Evolutionary conservation across 2,329 filamentous ascomycete species (phyloP).

Genomic region (Gaeumannomyces sp.): DNA sequence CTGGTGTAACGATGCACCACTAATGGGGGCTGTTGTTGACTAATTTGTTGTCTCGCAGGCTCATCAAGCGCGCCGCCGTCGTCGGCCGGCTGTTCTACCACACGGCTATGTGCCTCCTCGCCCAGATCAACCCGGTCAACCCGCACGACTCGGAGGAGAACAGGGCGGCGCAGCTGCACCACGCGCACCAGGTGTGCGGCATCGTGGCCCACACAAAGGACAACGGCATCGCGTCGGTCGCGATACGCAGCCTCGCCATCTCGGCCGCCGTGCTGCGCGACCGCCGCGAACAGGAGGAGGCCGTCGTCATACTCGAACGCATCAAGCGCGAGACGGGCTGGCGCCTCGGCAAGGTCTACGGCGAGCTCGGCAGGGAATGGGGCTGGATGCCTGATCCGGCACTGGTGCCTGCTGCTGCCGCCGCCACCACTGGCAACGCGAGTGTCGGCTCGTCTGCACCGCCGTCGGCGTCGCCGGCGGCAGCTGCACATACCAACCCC

Average conservation of each 20-base stretch:
- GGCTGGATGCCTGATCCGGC: conserved; percentile 52
- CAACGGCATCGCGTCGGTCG: conserved; percentile 69
- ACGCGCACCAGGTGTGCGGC: conserved; percentile 81
- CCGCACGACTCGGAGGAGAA: conserved; percentile 58
- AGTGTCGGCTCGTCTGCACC: neutral
- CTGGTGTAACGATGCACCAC: neutral
- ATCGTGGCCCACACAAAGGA: conserved; percentile 84
- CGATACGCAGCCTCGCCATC: conserved; percentile 71
- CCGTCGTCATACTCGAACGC: conserved; percentile 67
- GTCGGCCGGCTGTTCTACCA: conserved; percentile 85
- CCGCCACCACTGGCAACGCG: neutral
- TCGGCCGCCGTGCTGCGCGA: conserved; percentile 67
- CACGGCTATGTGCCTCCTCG: conserved; percentile 73
- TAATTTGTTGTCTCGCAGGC: conserved; percentile 38
- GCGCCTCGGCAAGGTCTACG: conserved; percentile 65
- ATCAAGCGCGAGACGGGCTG: conserved; percentile 74
- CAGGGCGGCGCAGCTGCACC: conserved; percentile 61
- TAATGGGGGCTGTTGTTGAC: neutral
- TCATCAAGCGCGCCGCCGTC: conserved; percentile 75
- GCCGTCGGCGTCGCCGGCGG: conserved; percentile 6
- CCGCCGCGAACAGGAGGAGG: conserved; percentile 71
- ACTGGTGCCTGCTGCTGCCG: conserved; percentile 6
- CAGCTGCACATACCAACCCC: neutral
- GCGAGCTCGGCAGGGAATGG: conserved; percentile 71
- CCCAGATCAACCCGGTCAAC: conserved; percentile 69